These are phyloP conservation scores for Zoysia pacifica DNA, from an alignment of 176 grass and related monocot genomes.

Conservation along the genomic window DNA sequence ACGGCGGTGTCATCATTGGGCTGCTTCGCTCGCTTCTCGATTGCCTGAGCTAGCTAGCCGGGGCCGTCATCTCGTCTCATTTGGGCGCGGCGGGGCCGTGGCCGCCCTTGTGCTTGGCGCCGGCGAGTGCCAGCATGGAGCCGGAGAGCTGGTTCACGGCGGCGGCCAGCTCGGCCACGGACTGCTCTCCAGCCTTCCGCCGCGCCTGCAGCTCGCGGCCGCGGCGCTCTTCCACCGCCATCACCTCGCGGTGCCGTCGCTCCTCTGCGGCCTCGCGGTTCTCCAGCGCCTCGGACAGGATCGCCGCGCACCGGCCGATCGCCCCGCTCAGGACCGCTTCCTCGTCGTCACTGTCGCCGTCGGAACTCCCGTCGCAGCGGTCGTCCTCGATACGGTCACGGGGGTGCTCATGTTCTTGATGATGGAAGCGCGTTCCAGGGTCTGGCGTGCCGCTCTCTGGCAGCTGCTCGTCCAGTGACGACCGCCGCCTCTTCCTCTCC, in stretches of 20 bases:
- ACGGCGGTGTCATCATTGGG: slow-evolving; percentile 18
- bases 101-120: slow-evolving; percentile 22
- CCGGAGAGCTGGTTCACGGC: slow-evolving; percentile 82
- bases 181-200: slow-evolving; percentile 65
- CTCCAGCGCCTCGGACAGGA: slow-evolving; percentile 80
- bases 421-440: not conserved
- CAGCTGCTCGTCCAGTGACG: slow-evolving; percentile 25
- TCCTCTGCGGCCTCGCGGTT: slow-evolving; percentile 81
- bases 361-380: not conserved
- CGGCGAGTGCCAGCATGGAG: slow-evolving; percentile 74
- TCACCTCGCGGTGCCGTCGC: slow-evolving; percentile 80
- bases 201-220: slow-evolving; percentile 52
- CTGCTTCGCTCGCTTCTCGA: not conserved
- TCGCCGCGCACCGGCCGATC: slow-evolving; percentile 64
- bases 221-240: slow-evolving; percentile 70
- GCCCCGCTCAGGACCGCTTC: slow-evolving; percentile 27
- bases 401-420: not conserved
- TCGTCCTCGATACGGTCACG: not conserved
- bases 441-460: not conserved
- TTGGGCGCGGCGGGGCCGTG: slow-evolving; percentile 44
- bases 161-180: slow-evolving; percentile 57
- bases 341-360: not conserved
- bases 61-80: slow-evolving; percentile 18
- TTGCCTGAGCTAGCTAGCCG: too few species aligned
- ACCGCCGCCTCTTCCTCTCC: slow-evolving; percentile 48